These are phyloP conservation scores for Citrus glauca DNA, from an alignment of 345 rosid species.

Conservation along the genomic window DNA sequence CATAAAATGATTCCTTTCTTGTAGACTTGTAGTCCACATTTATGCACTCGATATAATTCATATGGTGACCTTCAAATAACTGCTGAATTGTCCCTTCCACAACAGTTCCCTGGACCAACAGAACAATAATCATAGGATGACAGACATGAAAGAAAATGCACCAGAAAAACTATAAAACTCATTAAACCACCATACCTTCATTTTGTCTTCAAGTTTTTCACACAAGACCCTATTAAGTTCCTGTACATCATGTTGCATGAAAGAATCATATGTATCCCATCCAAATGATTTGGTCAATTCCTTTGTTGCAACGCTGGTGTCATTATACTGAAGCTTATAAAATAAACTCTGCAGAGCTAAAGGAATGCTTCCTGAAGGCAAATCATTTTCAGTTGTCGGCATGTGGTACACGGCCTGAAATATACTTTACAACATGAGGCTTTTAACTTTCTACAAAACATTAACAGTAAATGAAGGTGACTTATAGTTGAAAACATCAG, in stretches of 20 bases:
- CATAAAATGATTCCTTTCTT: slow-evolving; percentile 94
- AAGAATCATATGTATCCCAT: slow-evolving; percentile 98
- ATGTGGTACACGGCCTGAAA: slow-evolving; percentile 96
- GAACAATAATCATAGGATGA: slow-evolving; percentile 5
- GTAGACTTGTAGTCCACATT: slow-evolving; percentile 94
- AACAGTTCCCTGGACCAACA: slow-evolving; percentile 73
- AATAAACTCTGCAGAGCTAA: slow-evolving; percentile 95
- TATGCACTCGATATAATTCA: slow-evolving; percentile 98
- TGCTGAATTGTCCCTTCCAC: slow-evolving; percentile 98
- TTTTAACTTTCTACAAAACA: slow-evolving; percentile 3
- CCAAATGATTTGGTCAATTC: slow-evolving; percentile 97
- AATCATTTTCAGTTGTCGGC: slow-evolving; percentile 98
- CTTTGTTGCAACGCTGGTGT: slow-evolving; percentile 91
- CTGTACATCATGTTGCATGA: slow-evolving; percentile 99
- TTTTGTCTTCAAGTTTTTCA: slow-evolving; percentile 95
- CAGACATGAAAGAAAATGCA: slow-evolving; percentile 5
- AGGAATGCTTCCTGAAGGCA: slow-evolving; percentile 93
- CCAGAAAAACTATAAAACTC: neutral
- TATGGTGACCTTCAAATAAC: slow-evolving; percentile 95
- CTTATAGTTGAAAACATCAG: slow-evolving; percentile 9
- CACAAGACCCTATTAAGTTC: slow-evolving; percentile 90
- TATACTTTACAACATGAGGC: slow-evolving; percentile 14
- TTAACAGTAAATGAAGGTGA: neutral
- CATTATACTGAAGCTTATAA: slow-evolving; percentile 92
- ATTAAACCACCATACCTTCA: slow-evolving; percentile 63